These are phyloP conservation scores for Arabidopsis hybrid DNA, from an alignment of 441 rosid species.

Conservation along the genomic window DNA sequence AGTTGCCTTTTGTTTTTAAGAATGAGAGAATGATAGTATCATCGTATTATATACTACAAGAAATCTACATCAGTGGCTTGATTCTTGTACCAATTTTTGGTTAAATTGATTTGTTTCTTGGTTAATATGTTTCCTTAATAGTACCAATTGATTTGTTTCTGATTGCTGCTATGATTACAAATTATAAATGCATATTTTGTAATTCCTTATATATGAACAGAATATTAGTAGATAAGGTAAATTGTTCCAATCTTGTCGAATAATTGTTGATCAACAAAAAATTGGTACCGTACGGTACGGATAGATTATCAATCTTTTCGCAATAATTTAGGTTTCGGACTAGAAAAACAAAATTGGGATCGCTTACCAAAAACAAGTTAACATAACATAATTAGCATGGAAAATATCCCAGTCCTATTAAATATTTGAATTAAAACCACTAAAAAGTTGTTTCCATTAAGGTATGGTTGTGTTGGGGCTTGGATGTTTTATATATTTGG, in stretches of 20 bases:
- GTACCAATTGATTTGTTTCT: neutral
- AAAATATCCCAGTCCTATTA: neutral
- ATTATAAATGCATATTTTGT: neutral
- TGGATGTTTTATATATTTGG: too few species aligned
- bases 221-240: conserved; percentile 33
- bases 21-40: neutral
- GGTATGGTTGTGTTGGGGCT: too few species aligned
- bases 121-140: conserved; percentile 5
- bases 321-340: neutral
- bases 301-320: neutral
- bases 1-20: neutral
- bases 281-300: neutral
- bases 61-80: conserved; percentile 32
- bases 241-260: conserved; percentile 22
- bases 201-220: neutral
- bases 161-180: neutral
- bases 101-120: conserved; percentile 1
- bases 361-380: neutral
- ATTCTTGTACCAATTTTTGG: conserved; percentile 23
- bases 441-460: neutral
- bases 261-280: neutral
- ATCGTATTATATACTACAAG: neutral
- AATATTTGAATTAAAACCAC: neutral
- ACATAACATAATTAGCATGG: neutral
- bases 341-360: neutral